A percentile compares a stretch with the other conserved stretches of the same genome.
These are phyloP conservation scores for Xenoacremonium recifei DNA, from an alignment of 2,329 filamentous ascomycete genomes.

Conservation along the genomic window DNA sequence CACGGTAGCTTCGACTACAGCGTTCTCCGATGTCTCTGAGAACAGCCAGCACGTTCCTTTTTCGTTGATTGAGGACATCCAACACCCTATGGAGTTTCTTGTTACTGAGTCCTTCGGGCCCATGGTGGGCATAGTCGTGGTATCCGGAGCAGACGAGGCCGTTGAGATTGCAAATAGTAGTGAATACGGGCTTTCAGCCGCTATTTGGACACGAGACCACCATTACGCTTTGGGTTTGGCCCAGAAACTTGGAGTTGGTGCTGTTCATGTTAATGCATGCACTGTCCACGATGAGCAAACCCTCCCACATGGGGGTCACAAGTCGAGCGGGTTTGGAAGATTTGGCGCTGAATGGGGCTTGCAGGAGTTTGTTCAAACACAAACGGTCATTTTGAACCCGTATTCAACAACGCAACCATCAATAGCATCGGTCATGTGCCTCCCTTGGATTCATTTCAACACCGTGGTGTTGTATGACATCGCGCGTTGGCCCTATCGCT, in stretches of 20 bases:
- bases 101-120: slow-evolving; percentile 19
- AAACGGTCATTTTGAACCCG: slow-evolving; percentile 5
- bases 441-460: too few relatives aligned
- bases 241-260: slow-evolving; percentile 11
- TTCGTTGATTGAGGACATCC: slow-evolving; percentile 11
- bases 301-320: slow-evolving; percentile 21
- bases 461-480: too few relatives aligned
- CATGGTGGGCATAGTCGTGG: slow-evolving; percentile 9
- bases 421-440: too few relatives aligned
- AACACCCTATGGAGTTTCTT: slow-evolving; percentile 14
- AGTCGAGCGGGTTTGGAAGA: slow-evolving; percentile 21
- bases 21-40: not conserved
- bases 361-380: slow-evolving; percentile 9
- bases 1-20: too few relatives aligned
- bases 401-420: too few relatives aligned
- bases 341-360: slow-evolving; percentile 15
- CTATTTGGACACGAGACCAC: slow-evolving; percentile 11
- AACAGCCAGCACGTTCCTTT: not conserved
- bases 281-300: slow-evolving; percentile 21
- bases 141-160: slow-evolving; percentile 13
- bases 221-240: slow-evolving; percentile 7
- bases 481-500: too few relatives aligned
- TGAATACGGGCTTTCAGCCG: slow-evolving; percentile 18
- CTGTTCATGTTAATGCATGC: slow-evolving; percentile 19
- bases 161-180: slow-evolving; percentile 12